These are phyloP conservation scores for Daldinia bambusicola DNA, from an alignment of 495 filamentous ascomycete species.

Conservation along the genomic window DNA sequence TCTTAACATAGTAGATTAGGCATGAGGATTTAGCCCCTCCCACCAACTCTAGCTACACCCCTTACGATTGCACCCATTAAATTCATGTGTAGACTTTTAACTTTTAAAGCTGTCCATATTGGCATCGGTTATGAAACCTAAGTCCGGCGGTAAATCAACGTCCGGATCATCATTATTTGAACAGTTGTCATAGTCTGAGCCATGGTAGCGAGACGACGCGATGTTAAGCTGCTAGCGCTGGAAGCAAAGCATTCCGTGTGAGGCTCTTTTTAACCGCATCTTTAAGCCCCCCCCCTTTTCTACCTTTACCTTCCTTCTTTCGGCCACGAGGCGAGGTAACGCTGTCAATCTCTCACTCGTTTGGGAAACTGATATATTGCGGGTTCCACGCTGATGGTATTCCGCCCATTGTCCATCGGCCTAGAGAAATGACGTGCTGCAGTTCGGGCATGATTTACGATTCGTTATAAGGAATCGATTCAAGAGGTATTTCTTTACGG, in stretches of 20 bases:
- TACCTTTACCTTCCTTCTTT: constrained; percentile 3
- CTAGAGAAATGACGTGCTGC: constrained; percentile 10
- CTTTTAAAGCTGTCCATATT: not conserved
- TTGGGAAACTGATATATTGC: constrained; percentile 31
- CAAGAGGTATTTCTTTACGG: not conserved
- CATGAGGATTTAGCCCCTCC: not conserved
- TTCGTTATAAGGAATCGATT: constrained; percentile 3
- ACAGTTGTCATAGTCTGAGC: constrained; percentile 10
- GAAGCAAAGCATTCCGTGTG: constrained; percentile 12
- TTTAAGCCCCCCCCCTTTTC: constrained; percentile 25
- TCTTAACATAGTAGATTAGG: not conserved
- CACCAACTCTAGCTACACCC: not conserved
- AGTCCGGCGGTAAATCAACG: constrained; percentile 28
- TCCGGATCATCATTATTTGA: constrained; percentile 23
- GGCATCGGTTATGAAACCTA: not conserved
- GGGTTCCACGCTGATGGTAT: constrained; percentile 32
- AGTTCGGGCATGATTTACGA: not conserved
- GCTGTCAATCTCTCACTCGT: constrained; percentile 32
- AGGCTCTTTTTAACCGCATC: constrained; percentile 37
- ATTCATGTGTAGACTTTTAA: not conserved
- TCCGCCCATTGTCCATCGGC: not conserved
- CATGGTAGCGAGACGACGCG: constrained; percentile 12
- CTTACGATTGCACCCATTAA: not conserved
- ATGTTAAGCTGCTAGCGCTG: constrained; percentile 7
- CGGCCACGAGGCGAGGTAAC: constrained; percentile 42